phyloP scores from a whole-genome alignment of 164 flowering plant species.

The Kingdonia uniflora region DNA sequence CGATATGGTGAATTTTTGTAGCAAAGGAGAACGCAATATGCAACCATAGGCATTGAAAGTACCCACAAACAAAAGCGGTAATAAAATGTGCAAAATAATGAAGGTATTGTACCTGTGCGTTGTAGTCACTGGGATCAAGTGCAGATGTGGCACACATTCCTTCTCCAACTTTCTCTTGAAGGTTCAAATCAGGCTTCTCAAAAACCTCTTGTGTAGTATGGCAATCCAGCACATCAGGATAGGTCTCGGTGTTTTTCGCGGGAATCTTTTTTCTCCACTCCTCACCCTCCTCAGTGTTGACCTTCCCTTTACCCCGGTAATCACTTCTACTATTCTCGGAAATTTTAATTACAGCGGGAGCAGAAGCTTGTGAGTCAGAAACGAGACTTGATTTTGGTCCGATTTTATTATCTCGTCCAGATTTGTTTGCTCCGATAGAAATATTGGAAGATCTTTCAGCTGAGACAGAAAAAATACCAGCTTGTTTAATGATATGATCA shows the following conservation, averaged over 20 bases:
- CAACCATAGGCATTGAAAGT: too few relatives aligned
- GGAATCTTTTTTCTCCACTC: conserved; percentile 44
- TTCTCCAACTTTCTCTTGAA: conserved; percentile 30
- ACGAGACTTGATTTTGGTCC: conserved; percentile 27
- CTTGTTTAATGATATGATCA: conserved; percentile 16
- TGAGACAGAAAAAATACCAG: conserved; percentile 12
- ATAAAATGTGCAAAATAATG: background rate
- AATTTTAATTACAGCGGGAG: conserved; percentile 3
- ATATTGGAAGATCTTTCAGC: conserved; percentile 20
- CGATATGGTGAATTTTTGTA: too few relatives aligned
- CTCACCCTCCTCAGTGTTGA: conserved; percentile 39
- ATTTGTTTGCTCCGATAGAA: conserved; percentile 1
- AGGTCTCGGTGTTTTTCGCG: conserved; percentile 20
- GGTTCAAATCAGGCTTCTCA: conserved; percentile 17
- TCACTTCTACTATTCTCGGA: conserved; percentile 22
- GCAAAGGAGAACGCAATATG: too few relatives aligned
- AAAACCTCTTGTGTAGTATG: conserved; percentile 15
- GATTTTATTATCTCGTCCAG: conserved; percentile 15
- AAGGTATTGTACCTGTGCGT: conserved; percentile 36
- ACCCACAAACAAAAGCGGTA: too few relatives aligned
- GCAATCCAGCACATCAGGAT: conserved; percentile 19
- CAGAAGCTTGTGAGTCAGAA: conserved; percentile 5
- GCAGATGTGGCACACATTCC: conserved; percentile 20
- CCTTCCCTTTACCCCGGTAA: conserved; percentile 43
- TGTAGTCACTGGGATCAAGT: conserved; percentile 36